These are phyloP conservation scores for Fonsecaea pedrosoi DNA, from an alignment of 2,329 filamentous ascomycete genomes.

Conservation along the genomic window DNA sequence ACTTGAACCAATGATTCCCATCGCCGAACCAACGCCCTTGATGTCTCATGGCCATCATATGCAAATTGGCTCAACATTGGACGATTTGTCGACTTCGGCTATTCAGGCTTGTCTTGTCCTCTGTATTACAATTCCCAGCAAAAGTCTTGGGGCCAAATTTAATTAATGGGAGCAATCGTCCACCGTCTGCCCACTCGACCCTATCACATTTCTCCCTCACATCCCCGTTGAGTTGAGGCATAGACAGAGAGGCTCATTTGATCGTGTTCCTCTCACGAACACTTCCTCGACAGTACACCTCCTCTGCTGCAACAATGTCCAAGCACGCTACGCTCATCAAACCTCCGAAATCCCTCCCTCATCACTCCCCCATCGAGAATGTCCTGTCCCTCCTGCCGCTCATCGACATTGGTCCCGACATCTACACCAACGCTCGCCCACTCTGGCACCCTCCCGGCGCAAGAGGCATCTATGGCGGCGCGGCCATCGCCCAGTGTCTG, in stretches of 20 bases:
- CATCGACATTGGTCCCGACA: constrained; percentile 65
- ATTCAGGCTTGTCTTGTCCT: background rate
- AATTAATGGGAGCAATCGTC: background rate
- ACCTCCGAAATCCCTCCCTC: constrained; percentile 73
- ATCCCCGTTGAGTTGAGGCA: background rate
- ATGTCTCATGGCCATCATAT: constrained; percentile 2
- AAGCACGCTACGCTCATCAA: constrained; percentile 67
- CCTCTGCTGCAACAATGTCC: constrained; percentile 27
- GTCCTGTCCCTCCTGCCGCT: constrained; percentile 84
- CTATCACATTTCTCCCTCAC: background rate
- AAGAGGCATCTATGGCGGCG: constrained; percentile 90
- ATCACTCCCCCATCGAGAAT: constrained; percentile 84
- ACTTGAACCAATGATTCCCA: constrained; percentile 1
- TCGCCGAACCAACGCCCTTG: constrained; percentile 19
- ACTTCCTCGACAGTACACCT: background rate
- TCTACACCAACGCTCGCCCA: constrained; percentile 92
- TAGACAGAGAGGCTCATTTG: background rate
- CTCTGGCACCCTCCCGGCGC: constrained; percentile 93
- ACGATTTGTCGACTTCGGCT: background rate
- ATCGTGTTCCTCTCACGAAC: background rate
- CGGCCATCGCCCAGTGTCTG: constrained; percentile 90
- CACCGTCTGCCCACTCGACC: background rate
- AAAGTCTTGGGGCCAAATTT: background rate
- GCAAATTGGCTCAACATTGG: background rate
- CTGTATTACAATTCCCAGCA: background rate